Evolutionary conservation across 2,329 filamentous ascomycete genomes (phyloP).

Genomic region (Pestalotiopsis fici): DNA sequence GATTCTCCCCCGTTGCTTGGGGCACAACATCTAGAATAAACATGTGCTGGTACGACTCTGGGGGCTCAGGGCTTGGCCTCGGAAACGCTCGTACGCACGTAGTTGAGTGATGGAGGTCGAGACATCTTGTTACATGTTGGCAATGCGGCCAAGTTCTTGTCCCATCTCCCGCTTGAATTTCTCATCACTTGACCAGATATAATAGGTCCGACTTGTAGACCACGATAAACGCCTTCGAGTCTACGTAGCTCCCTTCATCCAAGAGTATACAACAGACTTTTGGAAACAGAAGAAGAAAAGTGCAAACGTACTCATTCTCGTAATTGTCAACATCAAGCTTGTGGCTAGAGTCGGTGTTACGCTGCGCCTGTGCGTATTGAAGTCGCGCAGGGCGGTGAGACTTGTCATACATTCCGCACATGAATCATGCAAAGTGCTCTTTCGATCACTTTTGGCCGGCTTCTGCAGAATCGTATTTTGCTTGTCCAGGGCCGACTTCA

Average conservation of each 20-base stretch:
- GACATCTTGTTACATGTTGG: neutral
- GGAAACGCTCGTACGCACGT: neutral
- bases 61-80: neutral
- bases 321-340: neutral
- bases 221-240: too few relatives aligned
- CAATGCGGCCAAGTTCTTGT: neutral
- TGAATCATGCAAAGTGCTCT: neutral
- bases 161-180: neutral
- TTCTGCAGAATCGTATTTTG: neutral
- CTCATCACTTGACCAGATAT: neutral
- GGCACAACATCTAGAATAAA: neutral
- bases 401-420: neutral
- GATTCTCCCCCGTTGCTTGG: neutral
- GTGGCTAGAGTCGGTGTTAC: neutral
- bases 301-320: neutral
- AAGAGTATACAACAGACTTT: too few relatives aligned
- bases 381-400: neutral
- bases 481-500: neutral
- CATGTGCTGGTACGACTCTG: neutral
- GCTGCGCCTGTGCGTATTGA: neutral
- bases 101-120: neutral
- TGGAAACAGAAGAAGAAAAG: neutral
- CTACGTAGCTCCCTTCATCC: too few relatives aligned
- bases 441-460: neutral
- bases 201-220: neutral